phyloP scores from a whole-genome alignment of 257 asterid species.

The Solanum verrucosum region DNA sequence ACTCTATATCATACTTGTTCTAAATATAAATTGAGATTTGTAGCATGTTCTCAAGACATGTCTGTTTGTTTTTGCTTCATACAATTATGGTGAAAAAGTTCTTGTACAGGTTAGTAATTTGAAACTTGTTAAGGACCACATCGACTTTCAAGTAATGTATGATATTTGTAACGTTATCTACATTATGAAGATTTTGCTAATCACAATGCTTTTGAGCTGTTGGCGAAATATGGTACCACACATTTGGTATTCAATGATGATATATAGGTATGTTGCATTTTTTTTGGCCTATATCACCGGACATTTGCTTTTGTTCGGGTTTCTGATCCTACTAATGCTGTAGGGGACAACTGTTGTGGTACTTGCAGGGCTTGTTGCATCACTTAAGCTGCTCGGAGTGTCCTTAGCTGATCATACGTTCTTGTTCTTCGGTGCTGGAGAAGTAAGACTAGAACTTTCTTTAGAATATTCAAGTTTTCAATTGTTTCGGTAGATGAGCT shows the following conservation, averaged over 20 bases:
- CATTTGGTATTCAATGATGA: constrained; percentile 91
- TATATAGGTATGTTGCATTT: constrained; percentile 51
- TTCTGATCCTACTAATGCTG: constrained; percentile 9
- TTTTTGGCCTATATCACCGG: background rate
- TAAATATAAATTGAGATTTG: background rate
- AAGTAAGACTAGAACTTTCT: constrained; percentile 30
- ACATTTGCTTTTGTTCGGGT: background rate
- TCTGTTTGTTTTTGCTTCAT: constrained; percentile 9
- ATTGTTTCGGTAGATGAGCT: background rate
- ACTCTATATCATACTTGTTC: background rate
- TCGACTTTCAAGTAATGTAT: background rate
- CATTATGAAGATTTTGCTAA: constrained; percentile 94
- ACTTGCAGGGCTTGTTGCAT: constrained; percentile 84
- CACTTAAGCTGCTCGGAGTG: constrained; percentile 81
- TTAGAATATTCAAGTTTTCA: background rate
- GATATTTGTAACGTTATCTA: background rate
- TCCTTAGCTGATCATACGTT: constrained; percentile 77
- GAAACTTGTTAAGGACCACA: background rate
- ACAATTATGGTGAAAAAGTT: constrained; percentile 86
- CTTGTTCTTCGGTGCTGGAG: constrained; percentile 97
- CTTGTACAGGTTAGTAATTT: constrained; percentile 61
- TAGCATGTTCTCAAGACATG: background rate
- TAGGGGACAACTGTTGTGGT: constrained; percentile 96
- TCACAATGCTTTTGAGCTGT: constrained; percentile 91
- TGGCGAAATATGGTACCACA: constrained; percentile 86